Conservation (phyloP, 148 eudicot species). For the Chenopodium suecicum region DNA sequence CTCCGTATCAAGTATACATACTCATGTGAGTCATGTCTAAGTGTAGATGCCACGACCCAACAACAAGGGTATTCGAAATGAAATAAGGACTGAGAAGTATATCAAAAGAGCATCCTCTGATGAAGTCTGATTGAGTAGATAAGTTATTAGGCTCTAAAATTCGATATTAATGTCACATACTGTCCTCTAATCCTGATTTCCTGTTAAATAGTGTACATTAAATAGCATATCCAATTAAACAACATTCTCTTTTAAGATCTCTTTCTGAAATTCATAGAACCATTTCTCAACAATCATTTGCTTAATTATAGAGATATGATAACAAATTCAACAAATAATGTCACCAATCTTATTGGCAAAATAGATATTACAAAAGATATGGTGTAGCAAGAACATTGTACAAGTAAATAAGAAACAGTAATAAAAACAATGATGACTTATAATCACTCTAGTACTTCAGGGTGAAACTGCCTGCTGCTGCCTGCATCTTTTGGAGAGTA, state of each 20-base stretch:
- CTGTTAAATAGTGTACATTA: too few relatives aligned
- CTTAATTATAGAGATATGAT: background rate
- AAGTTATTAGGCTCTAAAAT: too few relatives aligned
- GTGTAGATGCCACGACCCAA: too few relatives aligned
- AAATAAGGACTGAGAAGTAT: too few relatives aligned
- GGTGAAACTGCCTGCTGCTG: background rate
- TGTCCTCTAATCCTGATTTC: too few relatives aligned
- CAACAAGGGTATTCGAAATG: too few relatives aligned
- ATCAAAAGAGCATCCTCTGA: too few relatives aligned
- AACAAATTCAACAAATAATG: too few relatives aligned
- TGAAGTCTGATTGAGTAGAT: too few relatives aligned
- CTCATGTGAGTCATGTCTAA: too few relatives aligned
- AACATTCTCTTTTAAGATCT: background rate
- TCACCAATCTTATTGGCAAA: background rate
- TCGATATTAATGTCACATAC: too few relatives aligned
- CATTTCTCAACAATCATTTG: background rate
- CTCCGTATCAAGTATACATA: too few relatives aligned
- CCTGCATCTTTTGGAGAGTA: slow-evolving; percentile 4
- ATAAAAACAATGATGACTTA: background rate
- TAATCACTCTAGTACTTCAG: background rate
- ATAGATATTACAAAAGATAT: background rate
- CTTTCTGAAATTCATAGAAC: background rate
- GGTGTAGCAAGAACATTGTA: background rate
- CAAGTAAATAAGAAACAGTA: background rate
- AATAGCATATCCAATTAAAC: background rate